These are phyloP conservation scores for Termitomyces sp. DNA, from an alignment of 768 basidiomycete species.

Conservation along the genomic window DNA sequence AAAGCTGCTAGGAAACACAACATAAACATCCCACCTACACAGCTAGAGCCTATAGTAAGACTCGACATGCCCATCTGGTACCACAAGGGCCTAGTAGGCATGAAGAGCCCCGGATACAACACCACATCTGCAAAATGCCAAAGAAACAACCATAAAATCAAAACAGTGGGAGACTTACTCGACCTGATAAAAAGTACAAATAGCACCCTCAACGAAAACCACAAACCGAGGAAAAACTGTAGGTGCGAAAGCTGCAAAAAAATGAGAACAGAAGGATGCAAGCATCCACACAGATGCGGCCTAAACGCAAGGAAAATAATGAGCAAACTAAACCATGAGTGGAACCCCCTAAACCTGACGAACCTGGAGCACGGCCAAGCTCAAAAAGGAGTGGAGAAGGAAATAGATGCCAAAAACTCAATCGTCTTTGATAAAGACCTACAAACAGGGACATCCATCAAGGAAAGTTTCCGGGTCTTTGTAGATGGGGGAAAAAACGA, in stretches of 20 bases:
- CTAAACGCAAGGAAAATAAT: not conserved
- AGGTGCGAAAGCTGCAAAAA: not conserved
- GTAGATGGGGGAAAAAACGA: not conserved
- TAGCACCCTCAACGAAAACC: too few relatives aligned
- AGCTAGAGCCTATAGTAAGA: too few relatives aligned
- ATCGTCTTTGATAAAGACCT: not conserved
- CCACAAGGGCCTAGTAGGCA: too few relatives aligned
- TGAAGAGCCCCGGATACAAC: too few relatives aligned
- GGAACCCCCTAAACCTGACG: not conserved
- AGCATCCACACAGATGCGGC: not conserved
- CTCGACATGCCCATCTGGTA: too few relatives aligned
- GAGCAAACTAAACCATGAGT: not conserved
- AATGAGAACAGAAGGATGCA: not conserved
- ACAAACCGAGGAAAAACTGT: too few relatives aligned
- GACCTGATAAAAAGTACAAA: too few relatives aligned
- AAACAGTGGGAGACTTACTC: too few relatives aligned
- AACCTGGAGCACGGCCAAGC: not conserved
- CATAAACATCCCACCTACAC: too few relatives aligned
- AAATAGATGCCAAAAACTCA: not conserved
- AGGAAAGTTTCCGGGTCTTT: not conserved
- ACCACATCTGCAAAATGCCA: too few relatives aligned
- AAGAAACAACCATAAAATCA: too few relatives aligned
- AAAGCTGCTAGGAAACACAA: too few relatives aligned
- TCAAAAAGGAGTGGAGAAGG: not conserved
- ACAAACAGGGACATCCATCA: not conserved